These are phyloP conservation scores for Begonia peltatifolia DNA, from an alignment of 306 rosid species.

Conservation along the genomic window DNA sequence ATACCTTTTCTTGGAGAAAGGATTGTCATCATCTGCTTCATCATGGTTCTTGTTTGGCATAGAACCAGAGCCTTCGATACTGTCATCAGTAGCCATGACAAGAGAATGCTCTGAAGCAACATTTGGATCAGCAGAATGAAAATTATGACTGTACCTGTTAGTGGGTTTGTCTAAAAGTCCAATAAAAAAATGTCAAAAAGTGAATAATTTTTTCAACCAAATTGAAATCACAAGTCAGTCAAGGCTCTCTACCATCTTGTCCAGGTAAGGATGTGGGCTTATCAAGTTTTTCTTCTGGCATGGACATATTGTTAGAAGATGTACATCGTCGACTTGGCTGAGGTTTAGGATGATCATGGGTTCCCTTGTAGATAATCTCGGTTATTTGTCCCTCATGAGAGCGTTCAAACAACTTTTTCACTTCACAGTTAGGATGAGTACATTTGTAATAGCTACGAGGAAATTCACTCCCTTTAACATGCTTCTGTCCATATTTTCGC, in stretches of 20 bases:
- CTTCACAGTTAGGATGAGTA: conserved; percentile 96
- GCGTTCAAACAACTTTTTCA: conserved; percentile 90
- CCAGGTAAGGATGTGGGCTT: conserved; percentile 45
- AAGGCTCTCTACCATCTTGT: conserved; percentile 55
- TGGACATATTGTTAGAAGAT: conserved; percentile 37
- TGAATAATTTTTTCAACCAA: conserved; percentile 1
- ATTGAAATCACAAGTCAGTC: conserved; percentile 2
- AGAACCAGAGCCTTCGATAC: conserved; percentile 42
- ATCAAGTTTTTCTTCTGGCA: conserved; percentile 59
- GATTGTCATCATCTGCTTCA: conserved; percentile 75
- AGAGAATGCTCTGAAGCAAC: conserved; percentile 46
- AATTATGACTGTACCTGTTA: conserved; percentile 34
- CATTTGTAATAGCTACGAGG: conserved; percentile 99
- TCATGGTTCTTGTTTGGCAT: conserved; percentile 35
- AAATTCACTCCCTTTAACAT: conserved; percentile 91
- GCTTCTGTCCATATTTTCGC: conserved; percentile 96
- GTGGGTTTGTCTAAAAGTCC: conserved; percentile 45
- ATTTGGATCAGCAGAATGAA: conserved; percentile 44
- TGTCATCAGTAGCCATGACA: conserved; percentile 35
- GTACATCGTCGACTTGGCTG: conserved; percentile 74
- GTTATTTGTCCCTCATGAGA: conserved; percentile 88
- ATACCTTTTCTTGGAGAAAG: conserved; percentile 75
- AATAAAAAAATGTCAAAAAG: conserved; percentile 13
- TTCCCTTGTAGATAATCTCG: conserved; percentile 90
- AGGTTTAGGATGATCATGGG: conserved; percentile 96